Evolutionary conservation across 2,329 filamentous ascomycete genomes (phyloP).

Genomic region (Colletotrichum lentis): DNA sequence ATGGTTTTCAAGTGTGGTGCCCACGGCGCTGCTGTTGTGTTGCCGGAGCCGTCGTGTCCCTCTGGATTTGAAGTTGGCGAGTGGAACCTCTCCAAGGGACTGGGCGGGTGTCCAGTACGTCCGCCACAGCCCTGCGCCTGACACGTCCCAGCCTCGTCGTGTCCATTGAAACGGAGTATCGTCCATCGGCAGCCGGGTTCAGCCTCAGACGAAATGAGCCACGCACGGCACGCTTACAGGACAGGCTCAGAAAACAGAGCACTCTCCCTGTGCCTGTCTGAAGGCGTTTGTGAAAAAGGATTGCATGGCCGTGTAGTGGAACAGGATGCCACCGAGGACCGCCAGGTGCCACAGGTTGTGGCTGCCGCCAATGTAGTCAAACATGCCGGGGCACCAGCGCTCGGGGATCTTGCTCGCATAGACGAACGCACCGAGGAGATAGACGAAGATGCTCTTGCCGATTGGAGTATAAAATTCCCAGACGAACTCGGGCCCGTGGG

Average conservation of each 20-base stretch:
- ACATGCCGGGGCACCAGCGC: slow-evolving; percentile 89
- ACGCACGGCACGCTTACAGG: neutral
- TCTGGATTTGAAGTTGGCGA: neutral
- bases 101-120: neutral
- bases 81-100: no score
- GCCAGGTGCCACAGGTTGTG: slow-evolving; percentile 99
- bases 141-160: neutral
- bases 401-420: slow-evolving; percentile 95
- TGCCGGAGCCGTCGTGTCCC: neutral
- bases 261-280: slow-evolving; percentile 69
- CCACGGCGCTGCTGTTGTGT: neutral
- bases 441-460: slow-evolving; percentile 84
- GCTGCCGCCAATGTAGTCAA: slow-evolving; percentile 93
- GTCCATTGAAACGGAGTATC: neutral
- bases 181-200: no score
- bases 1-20: neutral
- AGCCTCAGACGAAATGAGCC: neutral
- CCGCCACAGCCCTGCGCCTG: neutral
- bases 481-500: slow-evolving; percentile 82
- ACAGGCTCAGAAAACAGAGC: slow-evolving; percentile 58
- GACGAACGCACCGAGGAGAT: slow-evolving; percentile 82
- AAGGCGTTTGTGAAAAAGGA: slow-evolving; percentile 87
- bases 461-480: slow-evolving; percentile 89
- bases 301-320: slow-evolving; percentile 96
- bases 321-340: slow-evolving; percentile 93